Evolutionary conservation across 352 stramenopile species (phyloP), one percentile per base, ranked within the genome.

Genomic region (Pythium periplocum): DNA sequence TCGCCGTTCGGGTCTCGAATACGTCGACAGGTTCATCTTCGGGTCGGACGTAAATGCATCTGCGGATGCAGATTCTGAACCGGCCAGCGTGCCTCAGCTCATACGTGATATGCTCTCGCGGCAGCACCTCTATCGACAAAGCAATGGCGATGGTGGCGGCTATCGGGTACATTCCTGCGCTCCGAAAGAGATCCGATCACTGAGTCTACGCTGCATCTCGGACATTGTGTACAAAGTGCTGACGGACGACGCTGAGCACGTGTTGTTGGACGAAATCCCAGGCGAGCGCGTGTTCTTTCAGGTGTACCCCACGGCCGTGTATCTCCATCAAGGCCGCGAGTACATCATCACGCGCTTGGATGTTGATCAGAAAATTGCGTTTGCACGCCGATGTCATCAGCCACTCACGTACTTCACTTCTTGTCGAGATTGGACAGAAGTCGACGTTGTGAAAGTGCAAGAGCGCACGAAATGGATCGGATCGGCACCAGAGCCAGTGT

Each of bases 261-360:
- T 70, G 59, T 57, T 88, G n/a, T 68, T 98, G 12, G 93, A 98
- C 58, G 68, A 82, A 49, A 83, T 98, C 45, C 83, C 88, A 38
- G 86, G 88, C 38, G 79, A 89, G 44, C 61, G 66, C 45, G 88
- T 88, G 0, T 97, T 98, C 50, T 97, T 97, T 49, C 83, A 97
- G 57, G 69, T 97, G 11, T 97, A 96, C 48, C 86, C 88, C 31
- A 85, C 86, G 0, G 93, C 84, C 8, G 90, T 97, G 3, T 97
- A 97, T 62, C 70, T 98, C 43, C 84, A 97, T 53, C 90, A 96
- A 53, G 90, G 74, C 11, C 71, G 87, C 17, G 89, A 96, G 53
- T 97, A 96, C 62, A 59, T 98, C 35, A 87, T 98, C 55, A 89
- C 75, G 9, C 81, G 77, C 40, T 54, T 98, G 10, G 89, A 98